These are phyloP conservation scores for Ascochyta viciae-villosae DNA, from an alignment of 2,329 filamentous ascomycete genomes.

Conservation along the genomic window DNA sequence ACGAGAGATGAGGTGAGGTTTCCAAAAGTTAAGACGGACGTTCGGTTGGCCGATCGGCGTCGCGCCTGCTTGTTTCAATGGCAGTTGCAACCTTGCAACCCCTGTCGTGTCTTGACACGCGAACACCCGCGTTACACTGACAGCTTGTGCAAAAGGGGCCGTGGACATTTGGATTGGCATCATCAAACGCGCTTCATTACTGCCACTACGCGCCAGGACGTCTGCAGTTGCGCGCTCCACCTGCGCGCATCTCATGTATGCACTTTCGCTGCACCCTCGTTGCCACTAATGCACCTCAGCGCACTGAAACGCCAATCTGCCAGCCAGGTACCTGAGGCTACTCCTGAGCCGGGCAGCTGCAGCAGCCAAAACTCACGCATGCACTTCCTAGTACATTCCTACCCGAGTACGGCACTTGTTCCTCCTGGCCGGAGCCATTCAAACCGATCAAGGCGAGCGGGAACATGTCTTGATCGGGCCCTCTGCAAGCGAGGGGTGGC, in stretches of 20 bases:
- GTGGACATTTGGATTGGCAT: slow-evolving; percentile 5
- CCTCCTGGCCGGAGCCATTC: slow-evolving; percentile 7
- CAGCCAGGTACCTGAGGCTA: slow-evolving; percentile 6
- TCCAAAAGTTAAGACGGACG: slow-evolving; percentile 14
- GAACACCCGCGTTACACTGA: slow-evolving; percentile 5
- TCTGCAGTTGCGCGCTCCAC: slow-evolving; percentile 3
- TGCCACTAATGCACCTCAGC: slow-evolving; percentile 11
- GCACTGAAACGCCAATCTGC: slow-evolving; percentile 17
- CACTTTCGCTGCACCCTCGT: slow-evolving; percentile 13
- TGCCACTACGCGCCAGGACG: slow-evolving; percentile 12
- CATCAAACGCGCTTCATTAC: slow-evolving; percentile 2
- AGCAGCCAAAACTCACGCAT: slow-evolving; percentile 4
- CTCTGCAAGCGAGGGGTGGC: slow-evolving; percentile 5
- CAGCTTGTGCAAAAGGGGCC: slow-evolving; percentile 15
- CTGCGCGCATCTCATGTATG: not conserved
- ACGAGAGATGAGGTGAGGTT: slow-evolving; percentile 15
- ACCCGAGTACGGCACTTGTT: slow-evolving; percentile 13
- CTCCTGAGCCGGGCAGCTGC: slow-evolving; percentile 7
- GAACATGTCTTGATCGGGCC: slow-evolving; percentile 9
- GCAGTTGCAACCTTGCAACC: not conserved
- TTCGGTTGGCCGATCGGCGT: slow-evolving; percentile 11
- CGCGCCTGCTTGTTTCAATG: slow-evolving; percentile 29
- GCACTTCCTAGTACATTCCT: not conserved
- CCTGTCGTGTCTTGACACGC: slow-evolving; percentile 4
- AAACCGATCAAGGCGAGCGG: slow-evolving; percentile 14